Percentiles rank a stretch among this genome's conserved stretches.
Evolutionary conservation across 2,329 filamentous ascomycete genomes (phyloP).

Genomic region (Colletotrichum karsti): DNA sequence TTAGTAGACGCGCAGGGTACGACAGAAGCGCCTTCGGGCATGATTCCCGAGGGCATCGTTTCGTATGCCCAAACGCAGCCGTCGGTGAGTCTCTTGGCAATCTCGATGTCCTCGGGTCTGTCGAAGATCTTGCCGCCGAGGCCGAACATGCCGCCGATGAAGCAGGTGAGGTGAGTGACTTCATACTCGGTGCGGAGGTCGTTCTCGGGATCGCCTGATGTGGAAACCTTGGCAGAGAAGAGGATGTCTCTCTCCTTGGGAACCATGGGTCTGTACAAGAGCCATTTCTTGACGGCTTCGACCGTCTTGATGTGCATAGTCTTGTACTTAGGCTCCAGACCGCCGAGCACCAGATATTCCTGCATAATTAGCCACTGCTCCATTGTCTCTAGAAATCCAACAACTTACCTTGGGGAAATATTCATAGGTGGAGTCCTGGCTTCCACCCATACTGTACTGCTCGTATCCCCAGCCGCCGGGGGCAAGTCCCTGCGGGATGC

Average conservation of each 20-base stretch:
- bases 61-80: constrained; percentile 78
- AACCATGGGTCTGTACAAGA: constrained; percentile 82
- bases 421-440: constrained; percentile 76
- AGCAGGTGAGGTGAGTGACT: constrained; percentile 71
- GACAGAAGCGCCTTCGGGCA: constrained; percentile 66
- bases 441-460: constrained; percentile 68
- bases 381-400: too few relatives aligned
- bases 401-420: constrained; percentile 66
- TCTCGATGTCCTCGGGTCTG: constrained; percentile 66
- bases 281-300: constrained; percentile 73
- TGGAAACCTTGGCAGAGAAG: constrained; percentile 71
- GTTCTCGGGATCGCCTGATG: constrained; percentile 49
- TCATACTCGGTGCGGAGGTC: constrained; percentile 64
- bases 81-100: constrained; percentile 70
- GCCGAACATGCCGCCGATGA: constrained; percentile 76
- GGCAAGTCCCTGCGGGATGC: constrained; percentile 67
- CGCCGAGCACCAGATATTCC: constrained; percentile 77
- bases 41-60: constrained; percentile 66
- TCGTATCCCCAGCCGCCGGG: constrained; percentile 54
- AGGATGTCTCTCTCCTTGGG: constrained; percentile 74
- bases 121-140: constrained; percentile 71
- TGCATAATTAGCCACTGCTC: constrained; percentile 50
- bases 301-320: constrained; percentile 76
- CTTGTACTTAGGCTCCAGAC: constrained; percentile 75
- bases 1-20: constrained; percentile 56